These are phyloP conservation scores for Neofusicoccum sp. DNA, from an alignment of 2,329 filamentous ascomycete species.

Conservation along the genomic window DNA sequence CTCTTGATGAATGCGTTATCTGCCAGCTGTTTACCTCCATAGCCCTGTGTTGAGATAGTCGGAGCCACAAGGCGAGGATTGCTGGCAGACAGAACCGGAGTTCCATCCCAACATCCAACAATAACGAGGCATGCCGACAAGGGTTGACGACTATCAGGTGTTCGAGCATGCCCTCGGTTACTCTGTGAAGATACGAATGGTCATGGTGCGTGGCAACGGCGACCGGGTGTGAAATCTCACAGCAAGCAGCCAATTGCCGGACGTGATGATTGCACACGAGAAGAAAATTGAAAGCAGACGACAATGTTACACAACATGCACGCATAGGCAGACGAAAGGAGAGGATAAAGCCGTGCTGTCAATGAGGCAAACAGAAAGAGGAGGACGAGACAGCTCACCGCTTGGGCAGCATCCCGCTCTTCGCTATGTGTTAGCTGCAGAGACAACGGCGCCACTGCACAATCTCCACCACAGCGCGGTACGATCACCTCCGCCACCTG, in stretches of 20 bases:
- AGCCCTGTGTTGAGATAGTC: no score
- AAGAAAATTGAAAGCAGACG: background rate
- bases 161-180: background rate
- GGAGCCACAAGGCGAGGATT: background rate
- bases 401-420: background rate
- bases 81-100: background rate
- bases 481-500: constrained; percentile 1
- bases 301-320: constrained; percentile 6
- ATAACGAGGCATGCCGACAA: background rate
- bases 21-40: background rate
- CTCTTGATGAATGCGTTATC: no score
- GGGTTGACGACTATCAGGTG: background rate
- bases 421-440: background rate
- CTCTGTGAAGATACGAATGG: background rate
- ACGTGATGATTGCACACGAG: background rate
- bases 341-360: background rate
- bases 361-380: background rate
- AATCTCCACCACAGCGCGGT: background rate
- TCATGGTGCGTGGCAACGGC: background rate
- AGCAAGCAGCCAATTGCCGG: background rate
- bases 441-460: background rate
- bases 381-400: background rate
- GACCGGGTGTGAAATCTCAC: background rate
- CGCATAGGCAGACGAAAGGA: constrained; percentile 9
- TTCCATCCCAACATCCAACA: background rate